A percentile compares a stretch with the other conserved stretches of the same genome.
These are phyloP conservation scores for Dendrostoma leiphaemia DNA, from an alignment of 2,329 filamentous ascomycete species.

Conservation along the genomic window DNA sequence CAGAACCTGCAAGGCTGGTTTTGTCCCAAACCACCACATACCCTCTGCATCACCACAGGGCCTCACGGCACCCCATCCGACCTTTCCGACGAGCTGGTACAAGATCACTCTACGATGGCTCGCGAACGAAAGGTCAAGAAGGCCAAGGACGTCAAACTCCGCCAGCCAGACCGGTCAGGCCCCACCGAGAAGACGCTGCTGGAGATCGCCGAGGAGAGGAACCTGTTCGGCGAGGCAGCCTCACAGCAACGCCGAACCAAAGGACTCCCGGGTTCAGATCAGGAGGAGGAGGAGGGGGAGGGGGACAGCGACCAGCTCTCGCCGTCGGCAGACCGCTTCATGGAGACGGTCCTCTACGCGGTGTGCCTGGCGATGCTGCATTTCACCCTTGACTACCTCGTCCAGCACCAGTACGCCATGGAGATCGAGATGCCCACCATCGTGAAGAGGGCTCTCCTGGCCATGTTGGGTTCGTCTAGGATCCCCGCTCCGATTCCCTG, in stretches of 20 bases:
- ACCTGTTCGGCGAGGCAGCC: constrained; percentile 53
- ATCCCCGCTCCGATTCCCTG: not conserved
- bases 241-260: constrained; percentile 35
- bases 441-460: constrained; percentile 47
- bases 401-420: constrained; percentile 75
- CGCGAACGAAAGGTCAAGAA: constrained; percentile 48
- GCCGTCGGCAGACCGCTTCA: constrained; percentile 46
- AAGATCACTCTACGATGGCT: constrained; percentile 40
- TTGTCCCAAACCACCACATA: not conserved
- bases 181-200: constrained; percentile 67
- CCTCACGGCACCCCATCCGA: not conserved
- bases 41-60: not conserved
- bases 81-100: not conserved
- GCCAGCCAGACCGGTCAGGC: constrained; percentile 66
- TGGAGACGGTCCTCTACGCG: constrained; percentile 58
- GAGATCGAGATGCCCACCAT: constrained; percentile 61
- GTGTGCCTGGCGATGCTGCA: constrained; percentile 68
- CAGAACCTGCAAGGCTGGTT: not conserved
- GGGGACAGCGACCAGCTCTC: constrained; percentile 35
- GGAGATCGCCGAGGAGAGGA: constrained; percentile 65
- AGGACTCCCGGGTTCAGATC: constrained; percentile 24
- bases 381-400: constrained; percentile 75
- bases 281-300: constrained; percentile 27
- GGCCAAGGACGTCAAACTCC: constrained; percentile 56
- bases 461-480: constrained; percentile 47